Base-by-base conservation (phyloP, 345 rosid species). In the Populus deltoides region DNA sequence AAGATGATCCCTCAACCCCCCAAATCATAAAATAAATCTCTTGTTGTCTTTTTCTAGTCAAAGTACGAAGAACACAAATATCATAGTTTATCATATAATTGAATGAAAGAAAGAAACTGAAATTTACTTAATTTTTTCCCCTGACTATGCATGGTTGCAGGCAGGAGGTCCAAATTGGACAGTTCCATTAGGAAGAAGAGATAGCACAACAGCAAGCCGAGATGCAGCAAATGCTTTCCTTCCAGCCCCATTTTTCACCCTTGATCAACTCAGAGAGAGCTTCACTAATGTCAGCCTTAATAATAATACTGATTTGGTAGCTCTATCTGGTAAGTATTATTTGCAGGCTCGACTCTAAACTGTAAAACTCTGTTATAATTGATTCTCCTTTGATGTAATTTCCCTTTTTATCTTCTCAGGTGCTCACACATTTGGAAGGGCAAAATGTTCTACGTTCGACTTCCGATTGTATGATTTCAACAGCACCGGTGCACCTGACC, bases 361-460 rank as follows among this genome's bases (percentile, higher is more conserved):
- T 9, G 41, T 35, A 20, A 8, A 45, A 1, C 65, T 18, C 7
- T 3, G 22, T 8, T 20, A 18, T n/a, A 2, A 8, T 20, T 61
- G 10, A 11, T 61, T 61, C 12, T 16, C 2, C 35, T 25, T 11
- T 63, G 67, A 4, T 13, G 31, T 1, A 4, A 27, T 63, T 27
- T 24, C 8, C 8, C 22, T 2, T 1, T 0, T 7, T 41, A 24
- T 29, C 66, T 36, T 38, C 17, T 53, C 75, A 92, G 93, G 96
- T 45, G 93, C 85, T 3, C 93, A 92, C 76, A 92, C 96, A 10
- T 90, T 90, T 79, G 96, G 96, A 3, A 78, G 96, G 66, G 90
- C 78, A 18, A 78, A 70, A 29, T 92, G 93, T 27, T 6, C 11
- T 15, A 67, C 77, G 0, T 88, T 92, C 79, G 12, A 0, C 3